Conservation (phyloP, 2,329 filamentous ascomycete genomes). For the Metarhizium brunneum region DNA sequence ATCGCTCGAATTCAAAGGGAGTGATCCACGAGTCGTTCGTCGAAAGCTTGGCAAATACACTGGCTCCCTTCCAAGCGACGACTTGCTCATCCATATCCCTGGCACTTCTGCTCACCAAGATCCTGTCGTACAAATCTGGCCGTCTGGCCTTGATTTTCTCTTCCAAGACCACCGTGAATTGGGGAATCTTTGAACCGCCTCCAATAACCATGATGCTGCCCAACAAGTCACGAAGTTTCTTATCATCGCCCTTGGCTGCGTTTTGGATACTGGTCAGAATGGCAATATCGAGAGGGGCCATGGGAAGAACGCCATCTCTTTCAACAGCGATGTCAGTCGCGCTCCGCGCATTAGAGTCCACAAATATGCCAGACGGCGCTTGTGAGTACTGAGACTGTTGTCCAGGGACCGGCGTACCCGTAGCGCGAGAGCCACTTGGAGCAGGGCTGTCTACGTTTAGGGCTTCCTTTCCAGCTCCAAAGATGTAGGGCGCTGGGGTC, state of each 20-base stretch:
- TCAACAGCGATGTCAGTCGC: conserved; percentile 51
- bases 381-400: conserved; percentile 21
- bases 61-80: conserved; percentile 96
- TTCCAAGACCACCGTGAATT: conserved; percentile 76
- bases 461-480: conserved; percentile 36
- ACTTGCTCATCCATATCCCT: conserved; percentile 94
- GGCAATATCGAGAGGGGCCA: conserved; percentile 77
- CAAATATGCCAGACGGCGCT: conserved; percentile 35
- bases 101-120: conserved; percentile 61
- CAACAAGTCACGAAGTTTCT: conserved; percentile 83
- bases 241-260: conserved; percentile 80
- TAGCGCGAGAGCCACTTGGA: conserved; percentile 41
- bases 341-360: conserved; percentile 41
- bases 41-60: conserved; percentile 84
- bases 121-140: conserved; percentile 50
- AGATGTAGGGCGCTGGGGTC: conserved; percentile 56
- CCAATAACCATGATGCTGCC: conserved; percentile 87
- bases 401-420: conserved; percentile 32
- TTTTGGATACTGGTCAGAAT: conserved; percentile 85
- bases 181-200: conserved; percentile 70
- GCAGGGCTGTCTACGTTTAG: conserved; percentile 42
- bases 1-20: conserved; percentile 74
- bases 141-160: conserved; percentile 63
- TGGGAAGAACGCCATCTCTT: conserved; percentile 71
- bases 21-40: conserved; percentile 96